phyloP scores from a whole-genome alignment of 1,284 basidiomycete species.

The Porogramme epimiltina region DNA sequence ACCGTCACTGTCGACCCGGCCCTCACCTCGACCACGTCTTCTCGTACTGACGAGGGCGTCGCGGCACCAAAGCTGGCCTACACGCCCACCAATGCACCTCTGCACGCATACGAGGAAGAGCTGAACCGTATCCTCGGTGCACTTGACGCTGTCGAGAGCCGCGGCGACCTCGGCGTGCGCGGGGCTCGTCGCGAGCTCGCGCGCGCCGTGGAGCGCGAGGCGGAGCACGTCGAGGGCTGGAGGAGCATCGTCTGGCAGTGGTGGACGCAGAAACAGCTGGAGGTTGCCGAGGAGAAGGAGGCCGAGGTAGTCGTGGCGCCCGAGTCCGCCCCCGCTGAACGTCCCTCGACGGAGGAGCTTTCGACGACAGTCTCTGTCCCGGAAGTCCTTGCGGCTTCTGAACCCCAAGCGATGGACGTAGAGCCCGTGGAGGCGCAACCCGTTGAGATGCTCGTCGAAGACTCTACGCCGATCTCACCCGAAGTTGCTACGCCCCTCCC shows the following conservation, averaged over 20 bases:
- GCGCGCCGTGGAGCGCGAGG: slow-evolving; percentile 58
- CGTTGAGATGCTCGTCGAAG: neutral
- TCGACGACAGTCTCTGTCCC: no score
- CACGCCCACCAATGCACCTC: slow-evolving; percentile 45
- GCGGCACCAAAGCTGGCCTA: slow-evolving; percentile 33
- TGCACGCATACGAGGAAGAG: slow-evolving; percentile 53
- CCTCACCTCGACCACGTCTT: neutral
- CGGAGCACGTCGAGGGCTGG: slow-evolving; percentile 45
- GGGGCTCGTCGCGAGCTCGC: slow-evolving; percentile 59
- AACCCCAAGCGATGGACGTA: no score
- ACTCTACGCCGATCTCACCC: no score
- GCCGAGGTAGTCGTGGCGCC: neutral
- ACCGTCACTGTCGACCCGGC: slow-evolving; percentile 14
- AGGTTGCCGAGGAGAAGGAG: neutral
- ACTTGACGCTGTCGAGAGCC: slow-evolving; percentile 69
- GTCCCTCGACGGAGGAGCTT: slow-evolving; percentile 8
- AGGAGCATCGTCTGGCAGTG: slow-evolving; percentile 25
- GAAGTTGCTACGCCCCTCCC: no score
- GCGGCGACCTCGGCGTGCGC: slow-evolving; percentile 59
- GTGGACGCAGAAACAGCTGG: slow-evolving; percentile 15
- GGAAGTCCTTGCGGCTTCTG: no score
- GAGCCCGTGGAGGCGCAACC: neutral
- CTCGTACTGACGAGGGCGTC: slow-evolving; percentile 2
- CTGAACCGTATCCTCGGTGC: slow-evolving; percentile 63
- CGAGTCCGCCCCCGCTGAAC: neutral